Percentiles rank a stretch among this genome's conserved stretches.
These are phyloP conservation scores for Purshia tridentata DNA, from an alignment of 306 rosid species.

Conservation along the genomic window DNA sequence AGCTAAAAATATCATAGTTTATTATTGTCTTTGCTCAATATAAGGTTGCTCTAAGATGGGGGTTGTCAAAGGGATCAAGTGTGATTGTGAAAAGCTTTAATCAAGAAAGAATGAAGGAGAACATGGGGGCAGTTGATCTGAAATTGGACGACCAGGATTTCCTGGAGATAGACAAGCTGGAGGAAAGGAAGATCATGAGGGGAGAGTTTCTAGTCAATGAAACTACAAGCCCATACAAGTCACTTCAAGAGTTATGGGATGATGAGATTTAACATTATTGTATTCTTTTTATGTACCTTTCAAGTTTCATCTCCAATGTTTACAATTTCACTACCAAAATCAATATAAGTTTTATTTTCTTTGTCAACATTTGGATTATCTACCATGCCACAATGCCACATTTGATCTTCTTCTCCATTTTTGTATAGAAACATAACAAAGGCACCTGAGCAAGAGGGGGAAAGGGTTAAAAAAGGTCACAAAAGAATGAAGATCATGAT, in stretches of 20 bases:
- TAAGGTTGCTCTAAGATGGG: conserved; percentile 84
- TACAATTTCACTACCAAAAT: background rate
- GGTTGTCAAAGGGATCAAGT: conserved; percentile 72
- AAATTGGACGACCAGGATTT: conserved; percentile 62
- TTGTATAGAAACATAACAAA: too few species aligned
- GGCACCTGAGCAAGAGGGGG: too few species aligned
- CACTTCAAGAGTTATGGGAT: conserved; percentile 78
- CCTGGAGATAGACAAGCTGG: conserved; percentile 55
- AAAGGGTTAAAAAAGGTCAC: too few species aligned
- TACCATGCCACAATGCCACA: too few species aligned
- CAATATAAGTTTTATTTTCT: background rate
- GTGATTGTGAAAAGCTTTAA: conserved; percentile 86
- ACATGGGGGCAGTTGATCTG: conserved; percentile 51
- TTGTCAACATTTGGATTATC: too few species aligned
- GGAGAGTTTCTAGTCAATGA: conserved; percentile 75
- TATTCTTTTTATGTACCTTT: conserved; percentile 1
- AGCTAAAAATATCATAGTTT: background rate
- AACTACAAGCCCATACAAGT: conserved; percentile 82
- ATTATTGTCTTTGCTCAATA: background rate
- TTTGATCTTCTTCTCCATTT: too few species aligned
- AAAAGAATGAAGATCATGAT: too few species aligned
- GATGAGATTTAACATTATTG: conserved; percentile 35
- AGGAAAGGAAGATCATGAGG: conserved; percentile 80
- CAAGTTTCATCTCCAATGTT: conserved; percentile 3
- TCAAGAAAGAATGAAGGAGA: conserved; percentile 64